These are phyloP conservation scores for Saturnispora quitensis DNA, from an alignment of 805 yeast genomes.

Conservation along the genomic window DNA sequence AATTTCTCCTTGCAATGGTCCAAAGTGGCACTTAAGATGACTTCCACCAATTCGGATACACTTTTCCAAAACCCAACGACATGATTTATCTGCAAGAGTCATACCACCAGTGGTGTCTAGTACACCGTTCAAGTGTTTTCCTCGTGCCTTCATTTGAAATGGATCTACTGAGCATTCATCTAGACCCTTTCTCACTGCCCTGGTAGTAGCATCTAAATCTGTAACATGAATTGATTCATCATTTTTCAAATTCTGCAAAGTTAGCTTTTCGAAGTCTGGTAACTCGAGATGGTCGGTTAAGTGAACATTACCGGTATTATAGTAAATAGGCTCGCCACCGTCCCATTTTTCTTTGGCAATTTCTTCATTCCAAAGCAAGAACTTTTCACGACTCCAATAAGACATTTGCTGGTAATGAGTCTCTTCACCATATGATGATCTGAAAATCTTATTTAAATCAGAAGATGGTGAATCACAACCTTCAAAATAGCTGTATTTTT, in stretches of 20 bases:
- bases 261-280: constrained; percentile 11
- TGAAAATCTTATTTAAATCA: constrained; percentile 18
- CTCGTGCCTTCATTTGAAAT: constrained; percentile 9
- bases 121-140: constrained; percentile 13
- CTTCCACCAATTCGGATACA: constrained; percentile 12
- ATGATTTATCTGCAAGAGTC: constrained; percentile 26
- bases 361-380: constrained; percentile 15
- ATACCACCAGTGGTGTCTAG: constrained; percentile 26
- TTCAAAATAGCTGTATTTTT: constrained; percentile 13
- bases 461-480: constrained; percentile 19
- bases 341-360: constrained; percentile 12
- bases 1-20: constrained; percentile 6
- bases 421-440: constrained; percentile 16
- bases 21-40: constrained; percentile 18
- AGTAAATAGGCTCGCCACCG: constrained; percentile 13
- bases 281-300: constrained; percentile 10
- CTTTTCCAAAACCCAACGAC: constrained; percentile 22
- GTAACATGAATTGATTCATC: constrained; percentile 5
- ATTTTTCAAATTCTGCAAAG: constrained; percentile 13
- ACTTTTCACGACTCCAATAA: constrained; percentile 10
- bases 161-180: constrained; percentile 13
- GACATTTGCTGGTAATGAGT: constrained; percentile 16
- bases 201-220: constrained; percentile 11
- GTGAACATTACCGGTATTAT: constrained; percentile 13
- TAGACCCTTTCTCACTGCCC: constrained; percentile 9